Evolutionary conservation across 1,139 yeast genomes (phyloP).

Genomic region (Taiozyma sp.): DNA sequence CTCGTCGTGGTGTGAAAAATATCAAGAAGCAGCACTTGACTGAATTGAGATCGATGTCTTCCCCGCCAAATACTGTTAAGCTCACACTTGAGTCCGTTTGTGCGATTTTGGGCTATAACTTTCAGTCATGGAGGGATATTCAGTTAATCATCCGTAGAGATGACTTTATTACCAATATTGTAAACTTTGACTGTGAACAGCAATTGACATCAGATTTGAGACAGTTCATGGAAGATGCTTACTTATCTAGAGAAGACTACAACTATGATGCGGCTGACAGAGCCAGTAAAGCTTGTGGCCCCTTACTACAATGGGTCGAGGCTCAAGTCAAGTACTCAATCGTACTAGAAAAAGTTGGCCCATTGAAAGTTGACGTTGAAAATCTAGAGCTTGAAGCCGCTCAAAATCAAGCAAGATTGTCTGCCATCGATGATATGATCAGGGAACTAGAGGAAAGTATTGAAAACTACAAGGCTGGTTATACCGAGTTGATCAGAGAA

Average conservation of each 20-base stretch:
- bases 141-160: constrained; percentile 77
- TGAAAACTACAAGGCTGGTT: constrained; percentile 58
- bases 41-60: constrained; percentile 81
- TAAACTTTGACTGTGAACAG: constrained; percentile 59
- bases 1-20: constrained; percentile 81
- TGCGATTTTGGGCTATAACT: constrained; percentile 67
- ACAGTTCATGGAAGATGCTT: constrained; percentile 50
- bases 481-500: constrained; percentile 71
- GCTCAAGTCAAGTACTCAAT: constrained; percentile 76
- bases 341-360: constrained; percentile 68
- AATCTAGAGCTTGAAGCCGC: constrained; percentile 53
- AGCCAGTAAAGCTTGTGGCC: constrained; percentile 96
- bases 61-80: constrained; percentile 89
- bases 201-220: constrained; percentile 53
- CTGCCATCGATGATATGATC: constrained; percentile 80
- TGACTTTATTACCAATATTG: constrained; percentile 82
- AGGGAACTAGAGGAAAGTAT: constrained; percentile 66
- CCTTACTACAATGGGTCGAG: constrained; percentile 80
- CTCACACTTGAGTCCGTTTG: constrained; percentile 88
- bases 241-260: constrained; percentile 58
- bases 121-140: constrained; percentile 73
- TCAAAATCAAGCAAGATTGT: constrained; percentile 60
- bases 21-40: constrained; percentile 90
- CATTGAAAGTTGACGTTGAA: constrained; percentile 63
- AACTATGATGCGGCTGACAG: constrained; percentile 73